Base-by-base conservation (phyloP, 805 yeast genomes). In the Suhomyces canberraensis region DNA sequence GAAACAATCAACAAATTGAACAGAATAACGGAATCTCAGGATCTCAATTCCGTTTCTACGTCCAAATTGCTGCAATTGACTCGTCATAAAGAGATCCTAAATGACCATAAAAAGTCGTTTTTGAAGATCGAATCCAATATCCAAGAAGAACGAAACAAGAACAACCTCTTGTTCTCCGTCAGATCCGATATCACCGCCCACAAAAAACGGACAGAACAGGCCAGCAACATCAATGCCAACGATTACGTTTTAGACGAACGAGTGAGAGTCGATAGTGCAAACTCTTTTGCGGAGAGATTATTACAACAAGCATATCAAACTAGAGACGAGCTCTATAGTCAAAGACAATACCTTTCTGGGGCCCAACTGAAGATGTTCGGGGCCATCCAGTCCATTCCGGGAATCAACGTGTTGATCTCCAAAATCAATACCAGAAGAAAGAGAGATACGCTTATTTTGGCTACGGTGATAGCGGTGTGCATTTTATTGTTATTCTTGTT, bases 261-360 rank as follows among this genome's bases (percentile, higher is more conserved):
- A 6, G 67, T 75, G 25, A 69, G 96, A 33, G 83, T 84, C 14
- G 86, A 85, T 46, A 71, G 71, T 35, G 79, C 93, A 29, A 81
- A 88, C 55, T 70, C 73, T 29, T 66, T 89, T 35, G 86, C 95
- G 11, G 97, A 93, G 55, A 65, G 83, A 29, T 67, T 93, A 40
- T 71, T 91, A 25, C 75, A 75, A n/a, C 90, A 84, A 55, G 98
- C 96, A 1, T 83, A 78, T 63, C 86, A 84, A 47, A 89, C 98
- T 0, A 71, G 98, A 40, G 97, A 90, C 42, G 95, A 86, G 52
- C 73, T 93, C 36, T 47, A 74, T 31, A 70, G 81, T 32, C 98
- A 93, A 63, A 71, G 91, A 41, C 74, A 72, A 25, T 56, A 75
- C 6, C 66, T 93, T 36, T 69, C 70, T 39, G 76, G 68, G 41